Base-by-base conservation (phyloP, 2,329 filamentous ascomycete species). In the Fusarium sp. region DNA sequence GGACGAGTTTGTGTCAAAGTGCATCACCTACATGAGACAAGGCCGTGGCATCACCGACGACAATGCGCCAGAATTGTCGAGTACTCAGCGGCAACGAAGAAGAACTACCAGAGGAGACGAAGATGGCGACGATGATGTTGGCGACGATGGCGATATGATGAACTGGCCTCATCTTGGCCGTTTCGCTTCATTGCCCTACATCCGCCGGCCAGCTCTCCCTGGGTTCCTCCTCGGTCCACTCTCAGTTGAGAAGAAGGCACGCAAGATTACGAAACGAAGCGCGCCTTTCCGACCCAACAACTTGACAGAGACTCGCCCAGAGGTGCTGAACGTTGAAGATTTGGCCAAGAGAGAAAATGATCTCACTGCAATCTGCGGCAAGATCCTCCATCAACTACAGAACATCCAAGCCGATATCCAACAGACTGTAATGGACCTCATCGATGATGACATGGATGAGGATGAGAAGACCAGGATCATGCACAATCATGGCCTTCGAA, bases 1-100 rank as follows among this genome's bases (percentile, higher is more conserved):
- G 0, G 95, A 98, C 70, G 94, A 98, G 77, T 97, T 98, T 79
- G 91, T 98, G 16, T 93, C 94, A 1, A 97, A 97, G 82, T 96
- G 93, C 81, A 95, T 97, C 69, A 90, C 89, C 5, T 98, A 94
- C 80, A 98, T 98, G 95, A 91, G 90, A 25, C 88, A 89, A 38
- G 93, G 91, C 5, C 85, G 88, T 9, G 88, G 88, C 13, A 88
- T 89, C 27, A 83, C 84, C 16, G 85, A 89, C 58, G 86, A 88
- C 42, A 80, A 88, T 45, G 86, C 85, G 2, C 85, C 85, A 9
- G 88, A 88, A 59, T 83, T 89, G 50, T 88, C 85, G 5, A 84
- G 84, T 71, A 87, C 87, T 18, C 86, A 88, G 76, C 82, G 86
- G 57, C 82, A 85, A 70, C 83, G 86, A 45, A 81, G 88, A 70